Evolutionary conservation across 305 asterid species (phyloP), one percentile per base, ranked within the genome.

Genomic region (Rubia peregrina): DNA sequence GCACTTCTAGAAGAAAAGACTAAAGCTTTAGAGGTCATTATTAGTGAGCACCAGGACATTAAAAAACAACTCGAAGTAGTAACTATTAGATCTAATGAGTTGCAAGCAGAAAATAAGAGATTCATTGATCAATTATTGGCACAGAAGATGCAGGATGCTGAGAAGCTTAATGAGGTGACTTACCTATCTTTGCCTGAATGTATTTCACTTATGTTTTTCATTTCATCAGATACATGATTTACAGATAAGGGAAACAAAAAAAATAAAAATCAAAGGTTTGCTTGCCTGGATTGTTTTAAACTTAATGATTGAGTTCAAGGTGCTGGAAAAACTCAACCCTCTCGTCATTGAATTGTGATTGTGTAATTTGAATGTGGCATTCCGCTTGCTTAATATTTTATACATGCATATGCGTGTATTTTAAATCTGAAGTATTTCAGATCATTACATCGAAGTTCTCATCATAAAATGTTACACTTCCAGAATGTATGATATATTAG

Each of bases 81-180:
- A 75, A 86, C 76, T 57, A 74, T 72, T 43, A 86, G 88, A 84
- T 92, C 91, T 40, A 78, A 89, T 66, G 85, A 79, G 56, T 89
- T 93, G 16, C 89, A 83, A 81, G 86, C 92, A 6, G 98, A 93
- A 80, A 90, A 89, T 81, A 90, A 88, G 83, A 86, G 77, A 82
- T 81, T 93, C 76, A 78, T 93, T 75, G 98, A 93, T 75, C 94
- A 95, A 65, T 88, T 93, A 92, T 85, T 93, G 96, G 76, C 91
- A 76, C 91, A 85, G 78, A 93, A 90, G 79, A 93, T 90, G 96
- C 83, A 89, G 80, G 95, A 90, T 67, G 95, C 98, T 73, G 98
- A 90, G 71, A 92, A 91, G 70, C 82, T 93, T 53, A 93, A 93
- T 63, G 96, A 93, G 96, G 98, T 90, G 82, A 53, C 40, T 17